Conservation (phyloP, 371 early-diverging fungal genomes). For the Mortierella sp. region DNA sequence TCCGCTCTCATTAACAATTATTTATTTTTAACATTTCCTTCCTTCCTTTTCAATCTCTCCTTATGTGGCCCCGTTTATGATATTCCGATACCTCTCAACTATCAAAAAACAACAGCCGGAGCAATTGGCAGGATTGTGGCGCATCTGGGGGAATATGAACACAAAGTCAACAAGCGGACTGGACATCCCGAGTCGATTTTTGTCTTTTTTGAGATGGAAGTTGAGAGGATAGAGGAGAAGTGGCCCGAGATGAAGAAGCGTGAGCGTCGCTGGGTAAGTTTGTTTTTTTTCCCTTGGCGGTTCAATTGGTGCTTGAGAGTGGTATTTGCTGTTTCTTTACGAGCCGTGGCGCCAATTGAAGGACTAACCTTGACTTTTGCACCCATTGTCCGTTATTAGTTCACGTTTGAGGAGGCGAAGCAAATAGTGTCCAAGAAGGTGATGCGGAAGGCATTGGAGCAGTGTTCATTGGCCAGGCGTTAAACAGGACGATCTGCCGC, state of each 20-base stretch:
- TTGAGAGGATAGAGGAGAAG: constrained; percentile 61
- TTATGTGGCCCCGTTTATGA: neutral
- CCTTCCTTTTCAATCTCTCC: neutral
- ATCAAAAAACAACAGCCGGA: constrained; percentile 58
- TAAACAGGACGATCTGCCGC: neutral
- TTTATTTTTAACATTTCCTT: constrained; percentile 8
- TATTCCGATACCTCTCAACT: neutral
- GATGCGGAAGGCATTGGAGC: constrained; percentile 67
- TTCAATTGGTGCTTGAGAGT: neutral
- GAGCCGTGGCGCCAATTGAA: neutral
- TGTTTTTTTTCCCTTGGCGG: neutral
- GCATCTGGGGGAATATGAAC: constrained; percentile 65
- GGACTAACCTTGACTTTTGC: neutral
- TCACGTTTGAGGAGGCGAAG: constrained; percentile 69
- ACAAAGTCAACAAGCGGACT: constrained; percentile 54
- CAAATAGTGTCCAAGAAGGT: constrained; percentile 63
- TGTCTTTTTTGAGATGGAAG: constrained; percentile 71
- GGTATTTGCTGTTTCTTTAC: neutral
- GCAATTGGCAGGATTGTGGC: constrained; percentile 61
- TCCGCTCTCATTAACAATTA: constrained; percentile 1
- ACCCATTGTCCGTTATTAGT: constrained; percentile 53
- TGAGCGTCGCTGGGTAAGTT: constrained; percentile 70
- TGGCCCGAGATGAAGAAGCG: constrained; percentile 72
- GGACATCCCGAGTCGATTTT: constrained; percentile 65
- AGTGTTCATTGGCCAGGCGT: constrained; percentile 57